Evolutionary conservation across 2,329 filamentous ascomycete species (phyloP), one percentile per base, ranked within the genome.

Genomic region (Fusarium denticulatum): DNA sequence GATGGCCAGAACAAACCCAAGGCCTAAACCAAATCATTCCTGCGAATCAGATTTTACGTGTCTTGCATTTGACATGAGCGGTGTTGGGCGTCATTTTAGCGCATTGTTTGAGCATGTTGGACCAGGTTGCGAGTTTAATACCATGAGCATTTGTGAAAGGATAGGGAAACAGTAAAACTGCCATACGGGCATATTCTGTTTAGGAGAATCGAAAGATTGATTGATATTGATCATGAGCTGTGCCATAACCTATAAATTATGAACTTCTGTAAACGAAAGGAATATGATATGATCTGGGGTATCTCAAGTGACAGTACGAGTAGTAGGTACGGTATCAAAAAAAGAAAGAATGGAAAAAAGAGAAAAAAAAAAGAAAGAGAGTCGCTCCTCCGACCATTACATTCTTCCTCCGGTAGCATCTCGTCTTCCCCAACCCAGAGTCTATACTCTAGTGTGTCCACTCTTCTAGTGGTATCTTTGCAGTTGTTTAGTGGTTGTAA

Each of bases 301-400:
- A 81, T 81, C 73, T 76, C 69, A 60, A 79, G 69, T 65, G 61
- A 72, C 60, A 70, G 76, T 77, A 74, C 68, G 70, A 67, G 71
- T 76, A 67, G 73, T 76, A 71, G 58, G 68, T 61, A 64, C 62
- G 56, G 61, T 64, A 75, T 73, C 49, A 47, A 72, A 70, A 60
- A 66, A 52, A 32, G 49, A 49, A 32, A 22, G 47, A n/a, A n/a
- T n/a, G n/a, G n/a, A 53, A 64, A 46, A 59, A 70, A 68, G 13
- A 39, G 24, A 26, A 52, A n/a, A 61, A 62, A 56, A 36, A 53
- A 61, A 69, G 70, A 59, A 32, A 50, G 60, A 60, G 40, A 68
- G 49, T 65, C 61, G 58, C 67, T 60, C 64, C 66, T 68, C 67
- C 72, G 24, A 32, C 66, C 68, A 78, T 78, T 77, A 75, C 50